phyloP scores from a whole-genome alignment of 2,329 filamentous ascomycete species.

The Gremmenia infestans region DNA sequence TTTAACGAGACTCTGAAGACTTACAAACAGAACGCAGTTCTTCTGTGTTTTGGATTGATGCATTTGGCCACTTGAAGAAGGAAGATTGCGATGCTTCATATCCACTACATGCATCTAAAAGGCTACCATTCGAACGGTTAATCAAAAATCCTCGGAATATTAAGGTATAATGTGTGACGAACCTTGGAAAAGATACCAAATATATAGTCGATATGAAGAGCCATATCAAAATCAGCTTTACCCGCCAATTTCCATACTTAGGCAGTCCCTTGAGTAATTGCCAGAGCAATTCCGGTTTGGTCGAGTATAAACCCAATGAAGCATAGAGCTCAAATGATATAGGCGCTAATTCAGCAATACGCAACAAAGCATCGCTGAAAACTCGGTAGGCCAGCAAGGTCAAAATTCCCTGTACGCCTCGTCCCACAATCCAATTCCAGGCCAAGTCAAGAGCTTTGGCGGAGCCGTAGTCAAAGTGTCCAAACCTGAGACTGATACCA shows the following conservation, averaged over 20 bases:
- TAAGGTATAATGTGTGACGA: background rate
- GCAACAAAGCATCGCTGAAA: constrained; percentile 14
- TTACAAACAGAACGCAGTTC: background rate
- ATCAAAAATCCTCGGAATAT: background rate
- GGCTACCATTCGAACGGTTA: background rate
- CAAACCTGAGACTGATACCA: constrained; percentile 11
- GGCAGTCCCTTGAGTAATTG: constrained; percentile 5
- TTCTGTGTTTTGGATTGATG: background rate
- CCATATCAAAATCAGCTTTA: constrained; percentile 11
- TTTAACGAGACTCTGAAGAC: background rate
- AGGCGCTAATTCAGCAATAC: constrained; percentile 5
- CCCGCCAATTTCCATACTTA: constrained; percentile 8
- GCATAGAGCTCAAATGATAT: constrained; percentile 16
- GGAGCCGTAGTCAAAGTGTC: constrained; percentile 4
- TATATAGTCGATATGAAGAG: constrained; percentile 11
- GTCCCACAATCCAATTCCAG: constrained; percentile 16
- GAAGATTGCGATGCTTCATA: constrained; percentile 11
- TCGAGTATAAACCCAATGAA: constrained; percentile 7
- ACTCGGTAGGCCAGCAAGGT: constrained; percentile 11
- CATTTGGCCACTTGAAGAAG: constrained; percentile 8
- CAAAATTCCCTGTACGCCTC: constrained; percentile 11
- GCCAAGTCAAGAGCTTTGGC: constrained; percentile 15
- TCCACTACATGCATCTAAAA: constrained; percentile 12
- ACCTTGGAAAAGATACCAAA: constrained; percentile 7
- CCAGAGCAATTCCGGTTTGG: constrained; percentile 7